These are phyloP conservation scores for Colletotrichum sansevieriae DNA, from an alignment of 2,329 filamentous ascomycete genomes.

Conservation along the genomic window DNA sequence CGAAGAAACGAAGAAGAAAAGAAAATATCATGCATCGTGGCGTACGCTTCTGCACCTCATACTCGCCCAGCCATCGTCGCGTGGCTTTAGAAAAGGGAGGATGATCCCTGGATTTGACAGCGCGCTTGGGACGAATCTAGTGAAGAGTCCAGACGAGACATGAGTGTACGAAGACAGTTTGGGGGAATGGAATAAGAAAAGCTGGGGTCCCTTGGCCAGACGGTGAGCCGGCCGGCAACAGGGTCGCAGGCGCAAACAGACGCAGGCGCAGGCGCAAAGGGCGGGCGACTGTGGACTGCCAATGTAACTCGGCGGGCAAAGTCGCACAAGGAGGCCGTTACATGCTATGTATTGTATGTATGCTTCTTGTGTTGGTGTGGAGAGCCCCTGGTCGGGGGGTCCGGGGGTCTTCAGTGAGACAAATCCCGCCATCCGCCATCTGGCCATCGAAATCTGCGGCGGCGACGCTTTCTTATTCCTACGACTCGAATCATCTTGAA, in stretches of 20 bases:
- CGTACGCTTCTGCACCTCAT: constrained; percentile 36
- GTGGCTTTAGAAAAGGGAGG: constrained; percentile 38
- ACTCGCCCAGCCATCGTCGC: constrained; percentile 36
- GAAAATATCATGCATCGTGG: constrained; percentile 25
- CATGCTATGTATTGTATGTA: constrained; percentile 4
- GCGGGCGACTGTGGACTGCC: constrained; percentile 9
- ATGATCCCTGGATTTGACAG: constrained; percentile 30
- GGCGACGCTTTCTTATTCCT: constrained; percentile 37
- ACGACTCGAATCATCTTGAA: constrained; percentile 38
- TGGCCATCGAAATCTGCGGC: constrained; percentile 38
- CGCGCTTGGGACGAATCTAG: constrained; percentile 23
- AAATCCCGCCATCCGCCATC: constrained; percentile 18
- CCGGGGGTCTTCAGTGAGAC: constrained; percentile 18
- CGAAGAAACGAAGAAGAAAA: constrained; percentile 22
- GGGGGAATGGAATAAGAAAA: constrained; percentile 34
- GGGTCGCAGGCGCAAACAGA: constrained; percentile 28
- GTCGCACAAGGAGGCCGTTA: constrained; percentile 34
- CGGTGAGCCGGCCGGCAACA: constrained; percentile 22
- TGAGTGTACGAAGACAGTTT: background rate
- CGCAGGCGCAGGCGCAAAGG: constrained; percentile 7
- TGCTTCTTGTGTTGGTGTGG: constrained; percentile 18
- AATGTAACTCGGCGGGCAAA: background rate
- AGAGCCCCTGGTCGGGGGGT: constrained; percentile 20
- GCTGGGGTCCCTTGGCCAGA: constrained; percentile 30
- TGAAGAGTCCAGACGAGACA: constrained; percentile 38